These are phyloP conservation scores for Populus euphratica DNA, from an alignment of 345 rosid species.

Conservation along the genomic window DNA sequence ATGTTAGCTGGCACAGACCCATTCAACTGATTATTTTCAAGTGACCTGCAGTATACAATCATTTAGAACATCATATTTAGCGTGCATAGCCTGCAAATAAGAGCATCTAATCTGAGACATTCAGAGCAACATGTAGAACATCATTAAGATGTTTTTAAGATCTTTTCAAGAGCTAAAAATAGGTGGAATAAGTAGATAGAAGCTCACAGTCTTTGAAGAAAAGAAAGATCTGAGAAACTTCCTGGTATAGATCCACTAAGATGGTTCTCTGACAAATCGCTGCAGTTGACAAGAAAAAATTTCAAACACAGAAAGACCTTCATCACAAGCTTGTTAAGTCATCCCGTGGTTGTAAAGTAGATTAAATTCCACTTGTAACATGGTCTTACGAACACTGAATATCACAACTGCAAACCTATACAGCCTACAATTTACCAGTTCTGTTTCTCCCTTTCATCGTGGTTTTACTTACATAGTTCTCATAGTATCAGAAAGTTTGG, in stretches of 20 bases:
- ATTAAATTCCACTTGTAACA: neutral
- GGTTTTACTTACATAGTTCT: slow-evolving; percentile 60
- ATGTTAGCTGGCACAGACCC: slow-evolving; percentile 60
- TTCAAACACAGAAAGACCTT: neutral
- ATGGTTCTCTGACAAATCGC: slow-evolving; percentile 61
- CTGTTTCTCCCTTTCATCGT: neutral
- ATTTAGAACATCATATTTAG: neutral
- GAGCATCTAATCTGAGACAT: neutral
- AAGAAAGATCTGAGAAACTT: slow-evolving; percentile 61
- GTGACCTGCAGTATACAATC: slow-evolving; percentile 50
- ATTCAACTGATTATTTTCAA: slow-evolving; percentile 60
- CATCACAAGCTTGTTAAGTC: neutral
- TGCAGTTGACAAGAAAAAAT: slow-evolving; percentile 38
- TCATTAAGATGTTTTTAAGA: neutral
- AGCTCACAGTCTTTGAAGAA: slow-evolving; percentile 77
- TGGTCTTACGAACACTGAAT: neutral
- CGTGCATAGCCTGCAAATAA: neutral
- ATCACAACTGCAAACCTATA: neutral
- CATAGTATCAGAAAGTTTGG: slow-evolving; percentile 54
- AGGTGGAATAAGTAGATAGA: neutral
- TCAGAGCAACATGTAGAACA: neutral
- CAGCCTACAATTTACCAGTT: neutral
- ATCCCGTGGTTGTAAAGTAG: neutral
- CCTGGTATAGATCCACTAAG: slow-evolving; percentile 71
- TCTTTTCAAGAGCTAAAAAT: neutral